Evolutionary conservation across 179 eudicot genomes (phyloP), one percentile per base, ranked within the genome.

Genomic region (Carnegiea gigantea): DNA sequence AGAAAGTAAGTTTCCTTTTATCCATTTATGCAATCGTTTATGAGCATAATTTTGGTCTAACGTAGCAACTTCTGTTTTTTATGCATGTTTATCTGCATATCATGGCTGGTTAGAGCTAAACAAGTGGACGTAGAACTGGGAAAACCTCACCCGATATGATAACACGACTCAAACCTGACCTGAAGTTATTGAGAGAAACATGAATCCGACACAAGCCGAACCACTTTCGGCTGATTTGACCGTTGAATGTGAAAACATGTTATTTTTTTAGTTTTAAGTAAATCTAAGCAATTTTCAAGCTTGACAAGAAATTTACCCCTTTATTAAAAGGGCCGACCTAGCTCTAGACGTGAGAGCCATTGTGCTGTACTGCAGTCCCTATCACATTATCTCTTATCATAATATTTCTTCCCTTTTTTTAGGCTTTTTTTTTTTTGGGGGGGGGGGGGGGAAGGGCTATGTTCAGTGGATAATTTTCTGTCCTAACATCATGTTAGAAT

Each of bases 1-100:
- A 90, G 93, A 83, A 92, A 89, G 95, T 92, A 82, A 78, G 84
- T 79, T 68, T 54, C 12, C 73, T 73, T 15, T 9, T 15, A 60
- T 33, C 73, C 44, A 36, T 77, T 11, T 59, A 77, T 38, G 1
- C 23, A 75, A 14, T 51, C 3, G 18, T 24, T 75, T 75, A 26
- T 44, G 26, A 74, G 57, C 33, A 36, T 73, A 20, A 20, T 26
- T 40, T 38, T 1, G 23, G 75, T 72, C 28, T 9, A n/a, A 8
- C n/a, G 2, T 9, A 0, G 30, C 21, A 23, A 62, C 65, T 60
- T 21, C 11, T 60, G 23, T 60, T 5, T 60, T 23, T 6, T 62
- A 23, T 62, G 23, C 65, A 60, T 60, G 9, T 21, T 40, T 62
- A 62, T 62, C 30, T 62, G 30, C n/a, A 11, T n/a, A 21, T 23